A percentile compares a stretch with the other conserved stretches of the same genome.
Evolutionary conservation across 257 asterid genomes (phyloP).

Genomic region (Capsicum rhomboideum): DNA sequence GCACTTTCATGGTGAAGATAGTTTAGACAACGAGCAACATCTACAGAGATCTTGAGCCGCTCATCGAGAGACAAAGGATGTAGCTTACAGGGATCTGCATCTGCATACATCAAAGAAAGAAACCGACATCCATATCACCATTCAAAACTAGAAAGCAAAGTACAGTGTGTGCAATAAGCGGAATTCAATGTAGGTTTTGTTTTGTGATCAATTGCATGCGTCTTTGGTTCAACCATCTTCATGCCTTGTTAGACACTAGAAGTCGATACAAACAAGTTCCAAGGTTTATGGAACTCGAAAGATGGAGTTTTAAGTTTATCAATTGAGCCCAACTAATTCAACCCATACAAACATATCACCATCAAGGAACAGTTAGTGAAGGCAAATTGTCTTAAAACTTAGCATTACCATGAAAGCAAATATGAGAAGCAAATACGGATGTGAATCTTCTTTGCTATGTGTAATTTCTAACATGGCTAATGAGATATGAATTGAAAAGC

Average conservation of each 20-base stretch:
- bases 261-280: background rate
- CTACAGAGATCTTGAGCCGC: constrained; percentile 53
- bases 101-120: constrained; percentile 32
- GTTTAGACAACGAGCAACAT: constrained; percentile 61
- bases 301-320: too few relatives aligned
- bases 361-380: background rate
- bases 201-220: background rate
- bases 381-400: background rate
- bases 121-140: background rate
- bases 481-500: background rate
- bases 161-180: background rate
- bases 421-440: background rate
- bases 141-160: background rate
- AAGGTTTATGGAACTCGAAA: background rate
- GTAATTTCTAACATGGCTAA: background rate
- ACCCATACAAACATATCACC: background rate
- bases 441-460: background rate
- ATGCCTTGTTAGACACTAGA: background rate
- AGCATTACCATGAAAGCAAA: background rate
- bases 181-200: background rate
- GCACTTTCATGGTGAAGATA: constrained; percentile 66
- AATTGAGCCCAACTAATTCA: too few relatives aligned
- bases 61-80: constrained; percentile 47
- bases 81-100: constrained; percentile 30
- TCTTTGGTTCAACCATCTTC: background rate